A percentile compares a stretch with the other conserved stretches of the same genome.
Conservation (phyloP, 106 monocot genomes). For the Ottelia alismoides region DNA sequence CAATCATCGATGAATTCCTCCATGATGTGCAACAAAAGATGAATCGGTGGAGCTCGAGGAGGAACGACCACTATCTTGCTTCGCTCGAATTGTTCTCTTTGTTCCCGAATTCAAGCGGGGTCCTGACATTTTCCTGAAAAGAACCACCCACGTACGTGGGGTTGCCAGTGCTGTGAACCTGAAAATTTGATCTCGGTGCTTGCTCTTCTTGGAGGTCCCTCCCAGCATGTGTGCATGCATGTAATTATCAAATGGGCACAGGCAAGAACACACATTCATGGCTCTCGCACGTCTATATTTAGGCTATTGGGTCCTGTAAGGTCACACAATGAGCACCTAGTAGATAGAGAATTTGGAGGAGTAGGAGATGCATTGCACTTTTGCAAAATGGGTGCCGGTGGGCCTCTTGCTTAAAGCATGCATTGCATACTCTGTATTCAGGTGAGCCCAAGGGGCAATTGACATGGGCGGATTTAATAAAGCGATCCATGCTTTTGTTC, state of each 20-base stretch:
- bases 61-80: constrained; percentile 49
- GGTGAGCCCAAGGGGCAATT: background rate
- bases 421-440: background rate
- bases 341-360: constrained; percentile 19
- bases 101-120: constrained; percentile 44
- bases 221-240: background rate
- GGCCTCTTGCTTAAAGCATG: constrained; percentile 42
- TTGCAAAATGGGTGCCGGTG: constrained; percentile 12
- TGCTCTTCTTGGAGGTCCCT: constrained; percentile 37
- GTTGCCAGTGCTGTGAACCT: constrained; percentile 33
- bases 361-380: constrained; percentile 9
- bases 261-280: constrained; percentile 9
- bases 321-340: constrained; percentile 46
- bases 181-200: constrained; percentile 41
- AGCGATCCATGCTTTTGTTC: constrained; percentile 2
- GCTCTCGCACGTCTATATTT: background rate
- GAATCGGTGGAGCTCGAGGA: constrained; percentile 39
- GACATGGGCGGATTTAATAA: background rate
- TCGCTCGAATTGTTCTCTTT: constrained; percentile 16
- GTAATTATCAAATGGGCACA: constrained; percentile 2
- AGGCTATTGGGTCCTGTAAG: background rate
- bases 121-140: constrained; percentile 53
- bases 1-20: constrained; percentile 47
- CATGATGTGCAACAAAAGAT: constrained; percentile 35
- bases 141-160: constrained; percentile 30